phyloP scores from a whole-genome alignment of 2,329 filamentous ascomycete genomes.

The Scedosporium dehoogii region DNA sequence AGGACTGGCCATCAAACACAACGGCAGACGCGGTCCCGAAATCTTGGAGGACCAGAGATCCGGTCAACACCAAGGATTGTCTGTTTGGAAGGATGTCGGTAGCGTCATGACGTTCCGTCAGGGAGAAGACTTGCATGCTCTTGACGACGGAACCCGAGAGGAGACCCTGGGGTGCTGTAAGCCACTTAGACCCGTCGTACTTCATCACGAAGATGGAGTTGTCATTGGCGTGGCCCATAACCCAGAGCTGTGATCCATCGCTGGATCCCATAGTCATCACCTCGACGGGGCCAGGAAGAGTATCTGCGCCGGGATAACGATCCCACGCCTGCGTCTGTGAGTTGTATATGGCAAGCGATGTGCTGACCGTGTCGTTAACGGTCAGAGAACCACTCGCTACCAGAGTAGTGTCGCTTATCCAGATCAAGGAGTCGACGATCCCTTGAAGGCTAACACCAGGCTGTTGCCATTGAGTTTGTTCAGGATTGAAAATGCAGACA shows the following conservation, averaged over 20 bases:
- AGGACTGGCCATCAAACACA: slow-evolving; percentile 72
- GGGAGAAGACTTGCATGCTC: slow-evolving; percentile 70
- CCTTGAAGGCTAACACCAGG: slow-evolving; percentile 66
- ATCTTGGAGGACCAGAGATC: slow-evolving; percentile 62
- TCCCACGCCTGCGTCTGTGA: slow-evolving; percentile 57
- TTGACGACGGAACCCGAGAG: slow-evolving; percentile 58
- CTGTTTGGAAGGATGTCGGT: slow-evolving; percentile 54
- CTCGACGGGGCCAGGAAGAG: slow-evolving; percentile 71
- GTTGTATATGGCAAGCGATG: slow-evolving; percentile 65
- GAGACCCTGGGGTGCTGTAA: slow-evolving; percentile 49
- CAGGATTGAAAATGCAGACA: slow-evolving; percentile 69
- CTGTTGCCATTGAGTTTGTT: slow-evolving; percentile 65
- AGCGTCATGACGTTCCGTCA: slow-evolving; percentile 57
- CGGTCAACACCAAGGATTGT: slow-evolving; percentile 75
- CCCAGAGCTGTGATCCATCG: slow-evolving; percentile 69
- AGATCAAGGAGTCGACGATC: slow-evolving; percentile 61
- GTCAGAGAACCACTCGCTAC: slow-evolving; percentile 70
- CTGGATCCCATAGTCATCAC: slow-evolving; percentile 65
- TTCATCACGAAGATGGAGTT: slow-evolving; percentile 71
- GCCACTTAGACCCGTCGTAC: slow-evolving; percentile 66
- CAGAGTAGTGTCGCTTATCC: slow-evolving; percentile 62
- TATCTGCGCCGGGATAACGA: slow-evolving; percentile 47
- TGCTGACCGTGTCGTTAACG: slow-evolving; percentile 49
- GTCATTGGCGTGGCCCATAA: slow-evolving; percentile 59
- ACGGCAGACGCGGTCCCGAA: slow-evolving; percentile 80